Evolutionary conservation across 306 rosid species (phyloP).

Genomic region (Prunus persica): Prunus_persica_NCBIv2 NC_034015.1:9173501-9174000

Average conservation of each 20-base stretch:
- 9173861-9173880: no score
- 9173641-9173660: neutral
- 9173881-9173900: no score
- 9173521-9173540: no score
- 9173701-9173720: slow-evolving; percentile 23
- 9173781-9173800: fast-evolving
- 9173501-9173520: no score
- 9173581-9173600: slow-evolving; percentile 7
- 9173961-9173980: no score
- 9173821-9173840: neutral
- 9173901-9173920: no score
- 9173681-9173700: slow-evolving; percentile 29
- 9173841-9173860: neutral
- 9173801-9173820: no score
- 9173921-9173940: no score
- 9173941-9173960: no score
- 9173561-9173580: slow-evolving; percentile 14
- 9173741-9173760: slow-evolving; percentile 29
- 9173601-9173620: neutral
- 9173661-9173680: slow-evolving; percentile 29
- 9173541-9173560: neutral
- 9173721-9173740: neutral
- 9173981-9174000: no score
- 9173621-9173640: neutral
- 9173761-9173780: slow-evolving; percentile 27